phyloP scores from a whole-genome alignment of 1,139 yeast species.

The Cylindricascospora bacillispora region DNA sequence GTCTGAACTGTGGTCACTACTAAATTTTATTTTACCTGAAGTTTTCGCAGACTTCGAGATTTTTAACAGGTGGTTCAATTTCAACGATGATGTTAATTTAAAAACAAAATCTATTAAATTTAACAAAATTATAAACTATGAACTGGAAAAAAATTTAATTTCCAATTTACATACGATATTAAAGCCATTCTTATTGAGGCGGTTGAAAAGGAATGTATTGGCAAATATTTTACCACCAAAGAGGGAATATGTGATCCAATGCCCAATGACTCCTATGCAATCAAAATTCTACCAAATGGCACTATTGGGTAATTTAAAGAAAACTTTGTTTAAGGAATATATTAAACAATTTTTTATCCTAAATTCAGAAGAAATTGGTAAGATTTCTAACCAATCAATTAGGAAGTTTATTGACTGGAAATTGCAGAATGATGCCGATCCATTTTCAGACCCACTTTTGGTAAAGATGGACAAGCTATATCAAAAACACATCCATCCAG shows the following conservation, averaged over 20 bases:
- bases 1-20: constrained; percentile 78
- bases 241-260: constrained; percentile 73
- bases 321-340: constrained; percentile 32
- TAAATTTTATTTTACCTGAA: constrained; percentile 84
- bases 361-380: constrained; percentile 26
- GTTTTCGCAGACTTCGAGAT: constrained; percentile 80
- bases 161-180: constrained; percentile 74
- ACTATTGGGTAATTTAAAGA: constrained; percentile 34
- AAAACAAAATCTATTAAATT: constrained; percentile 32
- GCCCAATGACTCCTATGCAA: constrained; percentile 54
- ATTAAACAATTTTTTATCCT: constrained; percentile 33
- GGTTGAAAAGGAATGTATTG: constrained; percentile 64
- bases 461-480: constrained; percentile 21
- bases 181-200: constrained; percentile 73
- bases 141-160: constrained; percentile 50
- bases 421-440: constrained; percentile 8
- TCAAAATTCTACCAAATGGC: constrained; percentile 50
- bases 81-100: constrained; percentile 34
- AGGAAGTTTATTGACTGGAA: constrained; percentile 30
- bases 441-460: constrained; percentile 6
- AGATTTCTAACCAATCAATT: constrained; percentile 27
- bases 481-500: constrained; percentile 20
- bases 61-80: constrained; percentile 91
- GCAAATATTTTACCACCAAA: constrained; percentile 61
- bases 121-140: constrained; percentile 37